Evolutionary conservation across 2,329 filamentous ascomycete species (phyloP).

Genomic region (Furcasterigmium furcatum): DNA sequence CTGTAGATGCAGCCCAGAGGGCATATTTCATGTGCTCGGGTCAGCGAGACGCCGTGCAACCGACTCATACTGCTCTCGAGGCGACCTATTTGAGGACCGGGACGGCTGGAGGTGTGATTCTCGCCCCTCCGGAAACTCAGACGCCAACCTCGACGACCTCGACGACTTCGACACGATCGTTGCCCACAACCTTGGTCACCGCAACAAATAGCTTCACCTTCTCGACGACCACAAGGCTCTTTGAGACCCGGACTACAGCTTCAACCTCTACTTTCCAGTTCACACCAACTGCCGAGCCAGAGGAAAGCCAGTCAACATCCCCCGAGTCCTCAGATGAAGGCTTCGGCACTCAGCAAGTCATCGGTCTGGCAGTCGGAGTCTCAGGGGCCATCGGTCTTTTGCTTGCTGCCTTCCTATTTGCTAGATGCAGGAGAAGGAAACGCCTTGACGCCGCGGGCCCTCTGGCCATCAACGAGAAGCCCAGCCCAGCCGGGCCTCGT

Average conservation of each 20-base stretch:
- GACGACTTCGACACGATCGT: slow-evolving; percentile 7
- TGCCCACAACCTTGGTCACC: slow-evolving; percentile 7
- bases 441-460: not conserved
- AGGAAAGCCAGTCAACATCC: slow-evolving; percentile 3
- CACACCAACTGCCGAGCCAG: slow-evolving; percentile 3
- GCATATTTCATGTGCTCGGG: slow-evolving; percentile 58
- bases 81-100: slow-evolving; percentile 47
- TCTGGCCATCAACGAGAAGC: slow-evolving; percentile 12
- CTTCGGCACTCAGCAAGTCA: slow-evolving; percentile 9
- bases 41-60: slow-evolving; percentile 45
- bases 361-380: slow-evolving; percentile 11
- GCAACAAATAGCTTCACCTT: slow-evolving; percentile 2
- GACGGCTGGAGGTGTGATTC: slow-evolving; percentile 28
- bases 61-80: slow-evolving; percentile 55
- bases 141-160: slow-evolving; percentile 7
- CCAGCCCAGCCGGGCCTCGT: not conserved
- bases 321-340: slow-evolving; percentile 4
- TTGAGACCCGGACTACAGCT: not conserved
- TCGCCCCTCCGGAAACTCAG: slow-evolving; percentile 13
- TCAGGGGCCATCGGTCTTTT: slow-evolving; percentile 5
- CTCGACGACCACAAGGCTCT: not conserved
- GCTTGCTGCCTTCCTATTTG: not conserved
- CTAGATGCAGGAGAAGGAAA: not conserved
- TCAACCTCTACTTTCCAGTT: not conserved
- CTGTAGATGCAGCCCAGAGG: slow-evolving; percentile 36